Conservation (phyloP, 2,329 filamentous ascomycete genomes). For the Cladosporium cucumerinum region DNA sequence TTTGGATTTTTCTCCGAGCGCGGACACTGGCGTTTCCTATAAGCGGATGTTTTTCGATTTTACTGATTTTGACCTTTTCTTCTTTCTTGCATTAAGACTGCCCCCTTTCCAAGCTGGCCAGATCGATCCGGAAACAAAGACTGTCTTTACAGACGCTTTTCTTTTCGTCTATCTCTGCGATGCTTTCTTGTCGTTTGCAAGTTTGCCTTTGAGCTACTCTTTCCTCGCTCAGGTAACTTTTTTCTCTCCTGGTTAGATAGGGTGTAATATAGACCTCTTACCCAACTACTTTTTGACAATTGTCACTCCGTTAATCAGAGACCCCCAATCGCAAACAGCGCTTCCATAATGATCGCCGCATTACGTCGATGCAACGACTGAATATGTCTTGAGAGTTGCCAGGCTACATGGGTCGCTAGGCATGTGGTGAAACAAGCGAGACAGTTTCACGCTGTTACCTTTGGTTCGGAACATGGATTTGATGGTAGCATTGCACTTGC, state of each 20-base stretch:
- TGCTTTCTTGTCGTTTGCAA: neutral
- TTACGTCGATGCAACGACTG: no score
- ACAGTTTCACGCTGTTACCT: neutral
- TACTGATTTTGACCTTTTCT: neutral
- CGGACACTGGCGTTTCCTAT: slow-evolving; percentile 6
- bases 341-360: no score
- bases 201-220: neutral
- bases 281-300: neutral
- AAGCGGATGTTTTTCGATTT: slow-evolving; percentile 3
- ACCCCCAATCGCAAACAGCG: no score
- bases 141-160: slow-evolving; percentile 8
- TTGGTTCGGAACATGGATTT: neutral
- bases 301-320: neutral
- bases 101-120: neutral
- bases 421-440: neutral
- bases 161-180: slow-evolving; percentile 1
- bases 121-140: neutral
- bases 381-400: slow-evolving; percentile 1
- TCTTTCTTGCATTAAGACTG: slow-evolving; percentile 2
- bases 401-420: neutral
- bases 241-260: slow-evolving; percentile 3
- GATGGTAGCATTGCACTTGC: neutral
- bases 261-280: slow-evolving; percentile 16
- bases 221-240: neutral
- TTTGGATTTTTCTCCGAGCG: neutral